Base-by-base conservation (phyloP, 2,329 filamentous ascomycete species). In the Aspergillus calidoustus region DNA sequence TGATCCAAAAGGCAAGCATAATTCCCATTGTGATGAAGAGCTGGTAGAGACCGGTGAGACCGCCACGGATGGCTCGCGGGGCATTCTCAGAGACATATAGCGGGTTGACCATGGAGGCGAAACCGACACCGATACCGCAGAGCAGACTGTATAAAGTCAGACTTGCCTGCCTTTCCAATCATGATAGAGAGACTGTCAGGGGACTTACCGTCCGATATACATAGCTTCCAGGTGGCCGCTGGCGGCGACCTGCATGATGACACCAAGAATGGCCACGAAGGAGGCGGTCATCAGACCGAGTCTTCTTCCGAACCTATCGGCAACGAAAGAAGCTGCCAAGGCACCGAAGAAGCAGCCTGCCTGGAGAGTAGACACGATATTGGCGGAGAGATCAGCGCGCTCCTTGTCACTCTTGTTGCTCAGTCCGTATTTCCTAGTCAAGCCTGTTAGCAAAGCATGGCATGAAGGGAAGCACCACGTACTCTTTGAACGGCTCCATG, bases 301-400 rank as follows among this genome's bases (percentile, higher is more conserved):
- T 50, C 84, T 83, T 55, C 88, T 83, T 17, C 88, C 88, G 66
- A 76, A 85, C 65, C 72, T 72, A 59, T 82, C 79, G 5, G 80
- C 76, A 8, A 71, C 54, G 2, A 64, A 69, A 41, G 71, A 72
- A 25, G 78, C 83, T 58, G 85, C 64, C 64, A 91, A 80, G 61
- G 87, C 87, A 41, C 88, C 87, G 56, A 85, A 80, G 73, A 91
- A 90, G 64, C 87, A 89, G 54, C 89, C 89, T 47, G 84, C 88
- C 75, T 91, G 88, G 9, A 91, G 82, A 0, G 86, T 89, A n/a
- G 87, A 89, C 30, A 90, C 89, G 61, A 91, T 88, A 71, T 90
- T 90, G 65, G 88, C 86, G 51, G 83, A 84, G 52, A 89, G 78
- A 66, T 87, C 83, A 31, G 84, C 83, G 43, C 77, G 74, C 4